These are phyloP conservation scores for Trifolium dubium DNA, from an alignment of 306 rosid species.

Conservation along the genomic window DNA sequence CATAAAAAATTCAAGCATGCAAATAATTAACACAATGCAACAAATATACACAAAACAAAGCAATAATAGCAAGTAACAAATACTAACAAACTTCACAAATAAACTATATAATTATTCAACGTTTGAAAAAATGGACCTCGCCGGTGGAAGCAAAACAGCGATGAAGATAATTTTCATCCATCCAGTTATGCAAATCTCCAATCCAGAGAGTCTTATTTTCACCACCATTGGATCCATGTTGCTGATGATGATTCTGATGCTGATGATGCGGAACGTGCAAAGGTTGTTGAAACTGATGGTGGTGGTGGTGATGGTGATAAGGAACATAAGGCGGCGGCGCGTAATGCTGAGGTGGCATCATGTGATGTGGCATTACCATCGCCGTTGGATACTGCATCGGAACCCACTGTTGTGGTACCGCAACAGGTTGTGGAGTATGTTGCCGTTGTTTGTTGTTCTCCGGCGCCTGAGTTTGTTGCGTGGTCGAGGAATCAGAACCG, in stretches of 20 bases:
- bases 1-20: conserved; percentile 20
- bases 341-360: conserved; percentile 88
- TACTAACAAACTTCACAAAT: conserved; percentile 17
- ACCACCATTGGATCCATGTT: conserved; percentile 68
- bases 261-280: conserved; percentile 46
- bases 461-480: conserved; percentile 38
- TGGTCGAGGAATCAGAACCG: conserved; percentile 68
- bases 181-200: conserved; percentile 95
- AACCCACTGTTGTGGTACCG: conserved; percentile 69
- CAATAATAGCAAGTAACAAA: conserved; percentile 5
- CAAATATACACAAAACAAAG: background rate
- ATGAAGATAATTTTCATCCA: conserved; percentile 92
- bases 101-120: background rate
- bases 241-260: conserved; percentile 53
- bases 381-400: conserved; percentile 94
- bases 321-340: conserved; percentile 60
- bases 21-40: conserved; percentile 9
- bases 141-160: conserved; percentile 85
- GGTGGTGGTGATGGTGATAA: conserved; percentile 39
- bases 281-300: conserved; percentile 27
- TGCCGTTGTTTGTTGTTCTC: conserved; percentile 38
- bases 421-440: conserved; percentile 28
- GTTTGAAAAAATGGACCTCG: conserved; percentile 47
- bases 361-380: conserved; percentile 95
- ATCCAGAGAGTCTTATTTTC: conserved; percentile 93